These are phyloP conservation scores for Tirmania nivea DNA, from an alignment of 495 filamentous ascomycete species.

Conservation along the genomic window DNA sequence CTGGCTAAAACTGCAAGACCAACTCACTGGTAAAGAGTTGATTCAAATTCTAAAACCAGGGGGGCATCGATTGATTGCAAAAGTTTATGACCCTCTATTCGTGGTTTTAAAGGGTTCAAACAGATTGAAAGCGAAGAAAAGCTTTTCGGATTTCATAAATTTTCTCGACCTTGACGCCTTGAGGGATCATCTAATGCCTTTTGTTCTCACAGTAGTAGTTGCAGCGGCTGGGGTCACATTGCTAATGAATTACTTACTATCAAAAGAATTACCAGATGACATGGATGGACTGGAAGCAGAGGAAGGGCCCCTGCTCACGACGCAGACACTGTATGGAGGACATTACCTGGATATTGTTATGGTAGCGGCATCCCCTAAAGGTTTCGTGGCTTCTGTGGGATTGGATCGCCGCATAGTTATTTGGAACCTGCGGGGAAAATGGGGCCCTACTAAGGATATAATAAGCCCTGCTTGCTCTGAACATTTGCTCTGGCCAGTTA, in stretches of 20 bases:
- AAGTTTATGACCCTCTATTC: constrained; percentile 42
- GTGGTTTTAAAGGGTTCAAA: constrained; percentile 44
- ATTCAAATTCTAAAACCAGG: constrained; percentile 45
- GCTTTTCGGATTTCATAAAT: constrained; percentile 10
- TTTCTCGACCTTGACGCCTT: constrained; percentile 31
- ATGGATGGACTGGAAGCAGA: constrained; percentile 20
- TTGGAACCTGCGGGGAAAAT: constrained; percentile 29
- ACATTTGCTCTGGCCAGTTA: constrained; percentile 28
- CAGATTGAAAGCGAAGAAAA: constrained; percentile 22
- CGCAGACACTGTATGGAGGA: constrained; percentile 33
- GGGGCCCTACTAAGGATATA: constrained; percentile 11
- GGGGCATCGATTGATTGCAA: constrained; percentile 41
- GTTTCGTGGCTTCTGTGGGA: constrained; percentile 41
- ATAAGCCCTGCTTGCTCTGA: constrained; percentile 16
- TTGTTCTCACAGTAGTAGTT: constrained; percentile 31
- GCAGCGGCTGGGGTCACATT: constrained; percentile 34
- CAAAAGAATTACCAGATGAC: constrained; percentile 27
- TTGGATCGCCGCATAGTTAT: constrained; percentile 40
- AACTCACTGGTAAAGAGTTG: constrained; percentile 47
- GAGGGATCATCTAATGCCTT: constrained; percentile 33
- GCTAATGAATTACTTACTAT: constrained; percentile 41
- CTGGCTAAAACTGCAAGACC: constrained; percentile 52
- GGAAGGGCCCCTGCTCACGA: constrained; percentile 30
- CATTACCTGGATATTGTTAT: constrained; percentile 43
- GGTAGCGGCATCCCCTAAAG: constrained; percentile 33